Conservation (phyloP, 1,284 basidiomycete genomes). For the Flammula alnicola region DNA sequence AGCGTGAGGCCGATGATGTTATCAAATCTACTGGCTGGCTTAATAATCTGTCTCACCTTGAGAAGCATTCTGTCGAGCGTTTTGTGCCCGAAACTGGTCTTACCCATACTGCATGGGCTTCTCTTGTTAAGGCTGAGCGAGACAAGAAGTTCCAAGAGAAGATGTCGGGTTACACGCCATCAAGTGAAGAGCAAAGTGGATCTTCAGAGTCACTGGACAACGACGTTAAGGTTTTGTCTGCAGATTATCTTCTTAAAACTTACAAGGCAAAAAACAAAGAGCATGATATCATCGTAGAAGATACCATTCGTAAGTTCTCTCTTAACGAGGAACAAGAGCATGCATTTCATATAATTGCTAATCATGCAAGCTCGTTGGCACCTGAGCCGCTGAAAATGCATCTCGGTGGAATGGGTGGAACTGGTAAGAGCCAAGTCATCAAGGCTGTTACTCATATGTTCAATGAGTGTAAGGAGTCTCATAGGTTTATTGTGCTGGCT, state of each 20-base stretch:
- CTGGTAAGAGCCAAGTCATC: conserved; percentile 44
- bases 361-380: conserved; percentile 27
- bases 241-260: conserved; percentile 1
- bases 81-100: background rate
- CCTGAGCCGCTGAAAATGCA: conserved; percentile 38
- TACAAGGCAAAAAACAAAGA: background rate
- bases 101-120: background rate
- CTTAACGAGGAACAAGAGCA: conserved; percentile 39
- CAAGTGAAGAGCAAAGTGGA: too few relatives aligned
- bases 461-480: conserved; percentile 23
- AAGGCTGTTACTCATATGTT: conserved; percentile 29
- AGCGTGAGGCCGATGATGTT: background rate
- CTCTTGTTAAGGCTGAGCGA: background rate
- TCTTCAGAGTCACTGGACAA: conserved; percentile 30
- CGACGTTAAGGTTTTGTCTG: background rate
- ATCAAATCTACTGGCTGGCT: background rate
- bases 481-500: conserved; percentile 26
- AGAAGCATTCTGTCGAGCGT: background rate
- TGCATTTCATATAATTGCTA: conserved; percentile 38
- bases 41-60: background rate
- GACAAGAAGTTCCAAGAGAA: background rate
- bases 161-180: background rate
- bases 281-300: conserved; percentile 3
- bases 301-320: conserved; percentile 15
- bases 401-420: conserved; percentile 44